phyloP scores from a whole-genome alignment of 1,284 basidiomycete genomes.

The Termitomyces sp. region DNA sequence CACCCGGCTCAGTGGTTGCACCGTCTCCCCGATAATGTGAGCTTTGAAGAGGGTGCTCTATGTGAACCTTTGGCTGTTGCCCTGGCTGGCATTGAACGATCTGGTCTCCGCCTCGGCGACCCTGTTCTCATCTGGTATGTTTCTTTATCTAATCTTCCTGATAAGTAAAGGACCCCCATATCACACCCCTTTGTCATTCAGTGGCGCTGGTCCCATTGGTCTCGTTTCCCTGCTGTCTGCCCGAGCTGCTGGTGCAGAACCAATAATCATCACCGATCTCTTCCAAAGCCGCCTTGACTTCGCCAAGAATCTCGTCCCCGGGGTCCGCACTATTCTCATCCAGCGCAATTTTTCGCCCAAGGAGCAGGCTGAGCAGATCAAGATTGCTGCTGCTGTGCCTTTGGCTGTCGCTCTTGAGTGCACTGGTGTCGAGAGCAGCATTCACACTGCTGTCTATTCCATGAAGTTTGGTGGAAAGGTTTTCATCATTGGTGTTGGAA shows the following conservation, averaged over 20 bases:
- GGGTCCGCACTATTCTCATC: conserved; percentile 53
- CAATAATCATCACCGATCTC: conserved; percentile 77
- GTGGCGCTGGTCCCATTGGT: conserved; percentile 83
- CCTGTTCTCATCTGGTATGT: conserved; percentile 51
- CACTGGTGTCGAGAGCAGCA: conserved; percentile 72
- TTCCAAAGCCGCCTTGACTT: conserved; percentile 78
- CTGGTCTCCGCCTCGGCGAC: conserved; percentile 56
- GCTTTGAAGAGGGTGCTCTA: conserved; percentile 59
- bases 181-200: conserved; percentile 17
- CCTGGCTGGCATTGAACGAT: conserved; percentile 56
- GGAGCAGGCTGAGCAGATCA: conserved; percentile 46
- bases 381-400: conserved; percentile 39
- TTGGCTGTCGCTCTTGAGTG: conserved; percentile 61
- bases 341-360: conserved; percentile 36
- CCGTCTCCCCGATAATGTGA: conserved; percentile 49
- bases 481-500: conserved; percentile 62
- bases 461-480: conserved; percentile 56
- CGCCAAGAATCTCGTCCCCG: conserved; percentile 73
- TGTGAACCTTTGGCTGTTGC: conserved; percentile 62
- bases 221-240: conserved; percentile 76
- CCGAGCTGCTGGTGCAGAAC: conserved; percentile 73
- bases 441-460: conserved; percentile 63
- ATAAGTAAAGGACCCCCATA: neutral
- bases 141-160: no score
- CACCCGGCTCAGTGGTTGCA: conserved; percentile 65